Evolutionary conservation across 2,329 filamentous ascomycete species (phyloP).

Genomic region (Trichoderma asperellum): DNA sequence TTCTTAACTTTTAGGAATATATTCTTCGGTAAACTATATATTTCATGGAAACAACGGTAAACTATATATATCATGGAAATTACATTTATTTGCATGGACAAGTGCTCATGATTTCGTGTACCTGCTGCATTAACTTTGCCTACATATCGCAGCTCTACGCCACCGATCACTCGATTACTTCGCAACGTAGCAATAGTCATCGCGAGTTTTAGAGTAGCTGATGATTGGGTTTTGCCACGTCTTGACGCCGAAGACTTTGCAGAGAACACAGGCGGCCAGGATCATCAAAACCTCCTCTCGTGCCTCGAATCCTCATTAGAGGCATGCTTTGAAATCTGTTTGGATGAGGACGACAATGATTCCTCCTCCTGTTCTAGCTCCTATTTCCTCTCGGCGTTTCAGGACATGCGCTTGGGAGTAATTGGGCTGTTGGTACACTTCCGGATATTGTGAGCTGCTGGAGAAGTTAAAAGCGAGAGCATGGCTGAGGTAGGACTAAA

Average conservation of each 20-base stretch:
- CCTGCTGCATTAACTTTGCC: background rate
- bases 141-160: background rate
- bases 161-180: background rate
- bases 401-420: background rate
- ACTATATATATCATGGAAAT: background rate
- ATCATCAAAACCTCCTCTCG: background rate
- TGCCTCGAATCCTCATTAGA: background rate
- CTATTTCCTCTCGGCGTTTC: background rate
- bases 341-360: background rate
- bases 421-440: too few relatives aligned
- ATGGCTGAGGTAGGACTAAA: background rate
- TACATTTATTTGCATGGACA: background rate
- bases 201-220: background rate
- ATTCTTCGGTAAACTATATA: background rate
- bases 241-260: background rate
- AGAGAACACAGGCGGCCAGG: too few relatives aligned
- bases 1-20: background rate
- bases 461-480: background rate
- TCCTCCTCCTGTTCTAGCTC: too few relatives aligned
- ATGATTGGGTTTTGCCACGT: background rate
- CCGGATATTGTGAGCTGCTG: constrained; percentile 2
- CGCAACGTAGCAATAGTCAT: background rate
- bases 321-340: background rate
- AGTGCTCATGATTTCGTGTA: background rate
- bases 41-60: background rate